Percentiles rank a stretch among this genome's conserved stretches.
Evolutionary conservation across 2,329 filamentous ascomycete genomes (phyloP).

Genomic region (Trichoderma polysporum): DNA sequence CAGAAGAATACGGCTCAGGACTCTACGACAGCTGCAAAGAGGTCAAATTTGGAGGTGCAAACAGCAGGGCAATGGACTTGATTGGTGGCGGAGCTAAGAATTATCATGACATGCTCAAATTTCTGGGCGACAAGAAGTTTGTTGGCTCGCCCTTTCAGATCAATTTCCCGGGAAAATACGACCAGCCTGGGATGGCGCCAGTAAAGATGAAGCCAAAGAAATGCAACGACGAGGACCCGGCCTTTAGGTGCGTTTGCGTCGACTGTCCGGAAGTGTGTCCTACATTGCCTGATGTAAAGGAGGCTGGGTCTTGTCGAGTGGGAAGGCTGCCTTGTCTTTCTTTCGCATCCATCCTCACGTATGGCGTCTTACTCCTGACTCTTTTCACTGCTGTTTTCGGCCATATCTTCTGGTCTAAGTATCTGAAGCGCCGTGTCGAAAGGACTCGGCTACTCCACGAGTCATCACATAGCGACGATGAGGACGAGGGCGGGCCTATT

Average conservation of each 20-base stretch:
- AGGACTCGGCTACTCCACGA: constrained; percentile 85
- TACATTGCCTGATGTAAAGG: constrained; percentile 71
- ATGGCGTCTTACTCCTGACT: constrained; percentile 70
- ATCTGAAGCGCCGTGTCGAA: constrained; percentile 73
- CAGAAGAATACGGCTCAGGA: constrained; percentile 76
- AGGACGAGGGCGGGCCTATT: constrained; percentile 82
- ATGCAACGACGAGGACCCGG: constrained; percentile 85
- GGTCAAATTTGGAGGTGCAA: constrained; percentile 95
- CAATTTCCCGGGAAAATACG: constrained; percentile 72
- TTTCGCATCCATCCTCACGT: constrained; percentile 86
- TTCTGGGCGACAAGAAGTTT: constrained; percentile 83
- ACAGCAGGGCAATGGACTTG: constrained; percentile 89
- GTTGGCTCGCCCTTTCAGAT: constrained; percentile 97
- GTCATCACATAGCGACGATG: constrained; percentile 79
- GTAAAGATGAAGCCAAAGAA: constrained; percentile 72
- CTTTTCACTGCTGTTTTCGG: constrained; percentile 67
- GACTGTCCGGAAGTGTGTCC: constrained; percentile 89
- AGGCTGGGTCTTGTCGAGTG: constrained; percentile 72
- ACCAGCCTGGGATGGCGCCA: constrained; percentile 68
- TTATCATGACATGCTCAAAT: constrained; percentile 82
- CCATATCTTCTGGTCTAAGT: constrained; percentile 73
- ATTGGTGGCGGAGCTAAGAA: constrained; percentile 95
- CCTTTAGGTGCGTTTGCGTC: constrained; percentile 87
- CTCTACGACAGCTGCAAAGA: constrained; percentile 99
- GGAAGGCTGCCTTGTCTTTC: constrained; percentile 89